Evolutionary conservation across 2,329 filamentous ascomycete species (phyloP).

Genomic region (Davidsoniella neocaledoniae): DNA sequence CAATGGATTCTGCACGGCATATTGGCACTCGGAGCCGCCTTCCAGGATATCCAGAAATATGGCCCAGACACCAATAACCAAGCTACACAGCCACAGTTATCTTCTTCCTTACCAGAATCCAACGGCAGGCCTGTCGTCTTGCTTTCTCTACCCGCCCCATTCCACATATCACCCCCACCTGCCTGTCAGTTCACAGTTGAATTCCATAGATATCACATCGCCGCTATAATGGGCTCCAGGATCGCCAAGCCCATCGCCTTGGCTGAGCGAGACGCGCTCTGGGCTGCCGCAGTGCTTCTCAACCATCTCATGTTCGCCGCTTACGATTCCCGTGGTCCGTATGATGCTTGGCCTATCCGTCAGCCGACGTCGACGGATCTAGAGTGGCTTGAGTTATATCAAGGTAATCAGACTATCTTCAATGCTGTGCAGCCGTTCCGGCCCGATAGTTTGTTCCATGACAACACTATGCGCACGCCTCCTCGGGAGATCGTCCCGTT

Average conservation of each 20-base stretch:
- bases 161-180: not conserved
- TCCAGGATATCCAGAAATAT: conserved; percentile 11
- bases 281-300: conserved; percentile 30
- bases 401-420: conserved; percentile 39
- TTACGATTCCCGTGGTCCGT: conserved; percentile 24
- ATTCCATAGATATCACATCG: conserved; percentile 31
- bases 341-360: conserved; percentile 40
- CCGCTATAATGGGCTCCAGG: conserved; percentile 29
- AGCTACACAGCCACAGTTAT: conserved; percentile 6
- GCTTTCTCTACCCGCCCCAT: no score
- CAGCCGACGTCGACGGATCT: conserved; percentile 27
- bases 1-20: conserved; percentile 7
- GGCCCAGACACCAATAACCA: no score
- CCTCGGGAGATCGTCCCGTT: conserved; percentile 9
- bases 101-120: no score
- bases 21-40: conserved; percentile 12
- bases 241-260: conserved; percentile 19
- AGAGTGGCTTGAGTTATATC: conserved; percentile 40
- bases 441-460: conserved; percentile 29
- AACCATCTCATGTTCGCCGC: conserved; percentile 29
- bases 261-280: conserved; percentile 28
- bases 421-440: conserved; percentile 30
- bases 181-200: conserved; percentile 20
- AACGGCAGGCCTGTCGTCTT: no score
- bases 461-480: conserved; percentile 15